phyloP scores from a whole-genome alignment of 768 basidiomycete species.

The Mycena sanguinolenta region DNA sequence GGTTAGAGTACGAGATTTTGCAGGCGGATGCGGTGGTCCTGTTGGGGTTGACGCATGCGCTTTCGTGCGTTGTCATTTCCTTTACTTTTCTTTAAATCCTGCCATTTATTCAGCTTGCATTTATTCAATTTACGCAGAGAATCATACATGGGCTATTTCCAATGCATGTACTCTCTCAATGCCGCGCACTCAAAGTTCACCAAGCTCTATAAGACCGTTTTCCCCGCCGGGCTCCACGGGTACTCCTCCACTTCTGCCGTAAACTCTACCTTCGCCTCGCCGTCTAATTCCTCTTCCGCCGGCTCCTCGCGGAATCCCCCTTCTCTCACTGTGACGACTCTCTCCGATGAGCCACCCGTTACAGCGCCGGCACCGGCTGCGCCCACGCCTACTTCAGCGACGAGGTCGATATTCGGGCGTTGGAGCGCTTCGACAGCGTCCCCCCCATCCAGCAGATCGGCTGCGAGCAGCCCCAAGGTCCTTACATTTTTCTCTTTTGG shows the following conservation, averaged over 20 bases:
- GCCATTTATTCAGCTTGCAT: neutral
- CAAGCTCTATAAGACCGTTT: conserved; percentile 79
- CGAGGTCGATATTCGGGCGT: neutral
- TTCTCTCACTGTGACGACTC: neutral
- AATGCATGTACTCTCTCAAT: conserved; percentile 71
- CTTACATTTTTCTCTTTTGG: no score
- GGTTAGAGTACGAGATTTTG: conserved; percentile 83
- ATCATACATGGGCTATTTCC: conserved; percentile 83
- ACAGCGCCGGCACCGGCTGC: neutral
- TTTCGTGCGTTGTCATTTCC: conserved; percentile 44
- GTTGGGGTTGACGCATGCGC: conserved; percentile 76
- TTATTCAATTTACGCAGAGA: conserved; percentile 59
- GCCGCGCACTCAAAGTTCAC: conserved; percentile 83
- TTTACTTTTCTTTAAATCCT: conserved; percentile 5
- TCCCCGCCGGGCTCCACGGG: conserved; percentile 68
- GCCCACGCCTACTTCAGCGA: no score
- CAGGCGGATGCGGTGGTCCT: conserved; percentile 81
- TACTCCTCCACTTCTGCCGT: neutral
- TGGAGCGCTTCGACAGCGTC: neutral
- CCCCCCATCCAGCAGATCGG: neutral
- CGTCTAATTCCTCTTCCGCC: no score
- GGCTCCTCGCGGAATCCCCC: neutral
- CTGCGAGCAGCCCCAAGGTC: no score
- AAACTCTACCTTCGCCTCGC: no score
- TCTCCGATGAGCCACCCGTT: neutral